Evolutionary conservation across 108 stramenopile genomes (phyloP), one percentile per base, ranked within the genome.

Genomic region (Aurantiochytrium sp.): DNA sequence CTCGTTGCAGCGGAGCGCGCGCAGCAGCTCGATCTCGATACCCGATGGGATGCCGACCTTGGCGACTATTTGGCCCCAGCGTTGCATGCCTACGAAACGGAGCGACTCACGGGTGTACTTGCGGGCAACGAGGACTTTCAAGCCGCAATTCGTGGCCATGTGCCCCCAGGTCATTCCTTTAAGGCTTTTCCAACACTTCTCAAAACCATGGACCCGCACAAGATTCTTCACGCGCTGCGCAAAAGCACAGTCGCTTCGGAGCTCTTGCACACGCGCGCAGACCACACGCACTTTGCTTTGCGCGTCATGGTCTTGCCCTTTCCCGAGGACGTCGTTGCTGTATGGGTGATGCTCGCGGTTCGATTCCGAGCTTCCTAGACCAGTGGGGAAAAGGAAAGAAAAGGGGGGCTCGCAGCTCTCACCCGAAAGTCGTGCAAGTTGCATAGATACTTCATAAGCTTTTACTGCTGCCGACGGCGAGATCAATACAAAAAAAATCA

Each of bases 331-430:
- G 60, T 89, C 5, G 16, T 90, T 23, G 93, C 93, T 6, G 92
- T 94, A 5, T 94, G 93, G 93, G 59, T 94, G 43, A 93, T 94
- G 92, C 58, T 93, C 23, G 92, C 92, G 49, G 90, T 90, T 10
- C 92, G 91, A 5, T 92, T 89, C 76, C 91, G 76, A 6, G 45
- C 51, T 12, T 83, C 76, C n/a, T 83, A 83, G 42, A 10, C 64
- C 0, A 2, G 35, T 35, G 35, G 35, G 35, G 35, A 35, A 35
- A 0, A 35, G 35, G 0, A 0, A 35, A 35, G 35, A 35, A 35
- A 35, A 35, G 35, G 35, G 35, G 35, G 35, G 35, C 0, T 35
- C 0, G 35, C 35, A 35, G 35, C 35, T 35, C 35, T 35, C 35
- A 35, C 35, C 35, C 35, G 35, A 35, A 0, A 2, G 35, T 35